Evolutionary conservation across 2,329 filamentous ascomycete species (phyloP).

Genomic region (Arthroderma sp.): DNA sequence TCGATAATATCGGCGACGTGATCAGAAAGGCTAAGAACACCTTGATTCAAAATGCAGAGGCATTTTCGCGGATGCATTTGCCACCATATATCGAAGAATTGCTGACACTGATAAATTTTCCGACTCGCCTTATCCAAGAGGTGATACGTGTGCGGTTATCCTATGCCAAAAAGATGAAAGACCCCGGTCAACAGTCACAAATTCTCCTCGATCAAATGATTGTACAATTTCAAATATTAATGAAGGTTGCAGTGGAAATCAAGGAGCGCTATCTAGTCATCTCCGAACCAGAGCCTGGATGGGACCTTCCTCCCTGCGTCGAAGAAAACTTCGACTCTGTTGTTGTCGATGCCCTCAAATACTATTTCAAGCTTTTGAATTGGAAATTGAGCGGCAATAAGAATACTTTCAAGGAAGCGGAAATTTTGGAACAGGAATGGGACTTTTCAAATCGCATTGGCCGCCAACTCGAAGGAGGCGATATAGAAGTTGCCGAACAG

Average conservation of each 20-base stretch:
- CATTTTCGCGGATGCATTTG: conserved; percentile 77
- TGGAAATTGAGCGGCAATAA: conserved; percentile 97
- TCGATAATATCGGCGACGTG: conserved; percentile 68
- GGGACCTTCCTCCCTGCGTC: conserved; percentile 91
- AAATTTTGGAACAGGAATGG: conserved; percentile 96
- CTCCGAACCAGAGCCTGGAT: conserved; percentile 75
- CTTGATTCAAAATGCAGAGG: conserved; percentile 69
- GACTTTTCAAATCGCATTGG: conserved; percentile 92
- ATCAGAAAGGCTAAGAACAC: conserved; percentile 91
- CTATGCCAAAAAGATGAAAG: conserved; percentile 91
- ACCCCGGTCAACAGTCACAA: conserved; percentile 77
- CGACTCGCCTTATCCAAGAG: conserved; percentile 86
- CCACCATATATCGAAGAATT: conserved; percentile 95
- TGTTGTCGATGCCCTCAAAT: conserved; percentile 83
- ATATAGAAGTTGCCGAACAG: conserved; percentile 94
- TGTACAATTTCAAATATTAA: conserved; percentile 81
- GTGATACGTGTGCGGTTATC: conserved; percentile 84
- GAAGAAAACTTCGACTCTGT: conserved; percentile 92
- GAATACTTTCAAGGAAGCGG: conserved; percentile 97
- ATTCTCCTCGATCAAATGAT: conserved; percentile 99
- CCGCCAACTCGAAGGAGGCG: conserved; percentile 77
- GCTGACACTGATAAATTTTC: conserved; percentile 91
- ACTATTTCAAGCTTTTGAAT: conserved; percentile 97
- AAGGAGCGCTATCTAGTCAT: conserved; percentile 79
- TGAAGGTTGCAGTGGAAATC: conserved; percentile 83